These are phyloP conservation scores for Pythium brachiatum DNA, from an alignment of 352 stramenopile species.

Conservation along the genomic window DNA sequence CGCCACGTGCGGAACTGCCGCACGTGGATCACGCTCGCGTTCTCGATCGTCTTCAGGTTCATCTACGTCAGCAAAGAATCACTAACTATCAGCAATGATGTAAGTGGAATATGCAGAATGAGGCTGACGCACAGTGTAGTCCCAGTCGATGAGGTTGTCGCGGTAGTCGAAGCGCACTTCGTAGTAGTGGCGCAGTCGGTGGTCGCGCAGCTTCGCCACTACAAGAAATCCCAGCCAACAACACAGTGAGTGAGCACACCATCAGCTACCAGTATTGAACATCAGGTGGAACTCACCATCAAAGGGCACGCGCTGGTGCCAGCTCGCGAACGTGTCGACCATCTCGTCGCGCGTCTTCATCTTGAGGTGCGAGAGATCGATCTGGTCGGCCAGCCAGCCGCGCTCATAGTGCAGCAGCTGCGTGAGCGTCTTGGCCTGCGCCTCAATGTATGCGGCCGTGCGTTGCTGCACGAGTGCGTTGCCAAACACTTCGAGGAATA, in stretches of 20 bases:
- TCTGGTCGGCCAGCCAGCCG: constrained; percentile 48
- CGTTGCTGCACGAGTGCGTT: constrained; percentile 89
- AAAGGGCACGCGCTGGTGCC: constrained; percentile 65
- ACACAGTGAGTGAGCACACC: constrained; percentile 1
- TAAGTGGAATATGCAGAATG: neutral
- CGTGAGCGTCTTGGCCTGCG: constrained; percentile 63
- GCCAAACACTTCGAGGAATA: constrained; percentile 93
- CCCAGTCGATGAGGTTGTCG: constrained; percentile 93
- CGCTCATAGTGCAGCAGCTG: constrained; percentile 74
- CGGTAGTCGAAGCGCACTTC: constrained; percentile 92
- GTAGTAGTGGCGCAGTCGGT: constrained; percentile 89
- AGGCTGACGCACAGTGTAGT: constrained; percentile 78
- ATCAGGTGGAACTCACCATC: constrained; percentile 42
- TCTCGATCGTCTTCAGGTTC: constrained; percentile 77
- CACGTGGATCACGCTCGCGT: constrained; percentile 92
- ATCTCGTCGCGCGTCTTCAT: constrained; percentile 89
- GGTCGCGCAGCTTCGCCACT: constrained; percentile 82
- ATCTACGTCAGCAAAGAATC: constrained; percentile 41
- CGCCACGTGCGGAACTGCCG: constrained; percentile 91
- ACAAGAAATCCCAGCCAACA: neutral
- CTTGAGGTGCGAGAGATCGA: constrained; percentile 88
- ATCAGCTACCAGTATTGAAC: neutral
- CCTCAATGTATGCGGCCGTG: constrained; percentile 82
- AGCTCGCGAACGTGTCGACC: constrained; percentile 84
- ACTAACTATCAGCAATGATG: too few relatives aligned